These are phyloP conservation scores for Zangia roseola DNA, from an alignment of 768 basidiomycete species.

Conservation along the genomic window DNA sequence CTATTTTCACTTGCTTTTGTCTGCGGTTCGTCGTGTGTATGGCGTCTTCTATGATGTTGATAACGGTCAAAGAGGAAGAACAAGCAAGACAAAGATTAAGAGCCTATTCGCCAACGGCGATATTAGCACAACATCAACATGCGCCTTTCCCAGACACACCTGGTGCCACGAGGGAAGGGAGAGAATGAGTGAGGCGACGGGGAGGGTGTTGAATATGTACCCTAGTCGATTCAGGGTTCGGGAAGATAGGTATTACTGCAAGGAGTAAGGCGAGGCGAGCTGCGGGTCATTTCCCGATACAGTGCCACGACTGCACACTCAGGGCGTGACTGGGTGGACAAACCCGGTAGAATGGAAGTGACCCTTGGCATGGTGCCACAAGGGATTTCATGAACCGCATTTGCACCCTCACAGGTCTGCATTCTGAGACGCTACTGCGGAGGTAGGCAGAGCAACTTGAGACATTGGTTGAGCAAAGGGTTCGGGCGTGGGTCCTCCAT, in stretches of 20 bases:
- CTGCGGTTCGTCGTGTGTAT: background rate
- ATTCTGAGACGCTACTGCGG: background rate
- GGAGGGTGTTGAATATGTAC: conserved; percentile 12
- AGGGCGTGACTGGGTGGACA: conserved; percentile 11
- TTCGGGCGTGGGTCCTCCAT: no score
- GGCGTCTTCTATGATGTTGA: background rate
- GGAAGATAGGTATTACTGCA: background rate
- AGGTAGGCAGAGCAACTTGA: no score
- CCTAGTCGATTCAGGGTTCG: conserved; percentile 9
- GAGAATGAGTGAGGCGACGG: background rate
- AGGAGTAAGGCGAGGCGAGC: conserved; percentile 17
- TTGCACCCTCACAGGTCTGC: background rate
- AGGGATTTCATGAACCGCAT: background rate
- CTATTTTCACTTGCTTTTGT: background rate
- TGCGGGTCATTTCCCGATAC: conserved; percentile 7
- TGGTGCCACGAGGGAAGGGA: conserved; percentile 10
- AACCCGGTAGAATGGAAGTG: conserved; percentile 20
- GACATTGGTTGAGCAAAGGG: no score
- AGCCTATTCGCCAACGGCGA: background rate
- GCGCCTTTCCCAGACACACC: background rate
- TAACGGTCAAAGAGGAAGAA: background rate
- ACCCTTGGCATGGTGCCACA: conserved; percentile 3
- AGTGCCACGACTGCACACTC: conserved; percentile 8
- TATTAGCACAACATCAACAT: conserved; percentile 5
- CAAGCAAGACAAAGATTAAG: background rate